Evolutionary conservation across 2,329 filamentous ascomycete genomes (phyloP).

Genomic region (Fusarium subtropicale): DNA sequence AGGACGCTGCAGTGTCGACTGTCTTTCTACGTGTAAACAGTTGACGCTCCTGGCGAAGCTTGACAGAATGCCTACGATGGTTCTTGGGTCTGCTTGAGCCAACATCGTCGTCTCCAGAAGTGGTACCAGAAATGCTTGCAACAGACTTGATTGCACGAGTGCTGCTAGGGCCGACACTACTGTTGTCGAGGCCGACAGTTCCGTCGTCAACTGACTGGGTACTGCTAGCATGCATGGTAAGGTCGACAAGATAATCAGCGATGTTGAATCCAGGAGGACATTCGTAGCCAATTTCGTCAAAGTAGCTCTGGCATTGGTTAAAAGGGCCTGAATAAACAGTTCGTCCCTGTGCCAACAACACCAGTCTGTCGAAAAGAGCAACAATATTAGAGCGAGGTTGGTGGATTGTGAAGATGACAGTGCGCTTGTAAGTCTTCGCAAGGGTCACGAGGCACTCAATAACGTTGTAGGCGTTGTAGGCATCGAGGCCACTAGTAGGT

Average conservation of each 20-base stretch:
- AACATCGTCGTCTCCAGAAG: slow-evolving; percentile 75
- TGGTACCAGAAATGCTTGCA: slow-evolving; percentile 82
- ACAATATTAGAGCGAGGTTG: slow-evolving; percentile 98
- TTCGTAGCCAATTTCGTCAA: slow-evolving; percentile 89
- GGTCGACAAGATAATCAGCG: slow-evolving; percentile 95
- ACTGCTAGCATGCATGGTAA: slow-evolving; percentile 93
- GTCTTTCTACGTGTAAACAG: slow-evolving; percentile 84
- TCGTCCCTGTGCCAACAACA: slow-evolving; percentile 88
- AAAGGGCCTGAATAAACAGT: slow-evolving; percentile 96
- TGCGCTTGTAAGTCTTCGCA: slow-evolving; percentile 96
- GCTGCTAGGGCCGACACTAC: slow-evolving; percentile 84
- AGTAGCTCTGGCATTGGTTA: slow-evolving; percentile 87
- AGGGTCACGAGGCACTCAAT: slow-evolving; percentile 94
- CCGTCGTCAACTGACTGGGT: slow-evolving; percentile 68
- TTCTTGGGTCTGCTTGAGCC: slow-evolving; percentile 71
- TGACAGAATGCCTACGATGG: slow-evolving; percentile 83
- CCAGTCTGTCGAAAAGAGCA: slow-evolving; percentile 92
- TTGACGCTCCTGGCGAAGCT: slow-evolving; percentile 86
- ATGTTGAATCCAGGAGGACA: slow-evolving; percentile 99
- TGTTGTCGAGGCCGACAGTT: slow-evolving; percentile 63
- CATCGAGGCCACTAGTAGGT: slow-evolving; percentile 94
- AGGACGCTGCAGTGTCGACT: slow-evolving; percentile 71
- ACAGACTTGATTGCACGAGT: slow-evolving; percentile 91
- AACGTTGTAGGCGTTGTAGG: slow-evolving; percentile 98
- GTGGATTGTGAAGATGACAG: slow-evolving; percentile 98